Evolutionary conservation across 2,329 filamentous ascomycete genomes (phyloP).

Genomic region (Grosmannia penicillata): DNA sequence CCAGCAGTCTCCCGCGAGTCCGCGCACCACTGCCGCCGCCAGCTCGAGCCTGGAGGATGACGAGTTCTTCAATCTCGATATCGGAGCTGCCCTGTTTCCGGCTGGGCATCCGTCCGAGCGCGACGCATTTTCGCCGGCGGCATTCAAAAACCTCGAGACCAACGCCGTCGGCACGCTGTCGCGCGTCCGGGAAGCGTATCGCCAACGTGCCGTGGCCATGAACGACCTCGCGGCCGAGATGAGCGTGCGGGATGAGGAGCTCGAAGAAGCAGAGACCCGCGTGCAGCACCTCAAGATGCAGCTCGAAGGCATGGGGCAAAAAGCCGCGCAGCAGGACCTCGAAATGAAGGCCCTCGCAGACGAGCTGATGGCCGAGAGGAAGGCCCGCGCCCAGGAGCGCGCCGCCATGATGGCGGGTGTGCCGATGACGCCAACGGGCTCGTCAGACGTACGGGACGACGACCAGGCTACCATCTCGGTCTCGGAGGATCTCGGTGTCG

Average conservation of each 20-base stretch:
- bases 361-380: constrained; percentile 35
- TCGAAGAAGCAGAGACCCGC: constrained; percentile 38
- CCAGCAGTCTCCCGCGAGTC: constrained; percentile 11
- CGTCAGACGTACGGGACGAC: not conserved
- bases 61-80: constrained; percentile 39
- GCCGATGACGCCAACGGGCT: constrained; percentile 2
- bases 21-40: not conserved
- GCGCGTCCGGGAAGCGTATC: constrained; percentile 44
- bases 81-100: constrained; percentile 39
- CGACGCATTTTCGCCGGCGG: constrained; percentile 41
- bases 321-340: constrained; percentile 37
- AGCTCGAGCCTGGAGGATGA: constrained; percentile 23
- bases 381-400: constrained; percentile 24
- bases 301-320: constrained; percentile 41
- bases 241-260: constrained; percentile 38
- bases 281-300: constrained; percentile 41
- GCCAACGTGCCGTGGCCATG: constrained; percentile 32
- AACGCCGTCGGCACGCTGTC: constrained; percentile 40
- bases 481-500: constrained; percentile 35
- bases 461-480: constrained; percentile 9
- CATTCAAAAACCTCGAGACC: constrained; percentile 45
- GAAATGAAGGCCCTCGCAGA: constrained; percentile 28
- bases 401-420: constrained; percentile 14
- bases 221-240: constrained; percentile 37
- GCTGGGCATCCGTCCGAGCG: constrained; percentile 23